Base-by-base conservation (phyloP, 2,329 filamentous ascomycete species). In the Fusarium sp. region DNA sequence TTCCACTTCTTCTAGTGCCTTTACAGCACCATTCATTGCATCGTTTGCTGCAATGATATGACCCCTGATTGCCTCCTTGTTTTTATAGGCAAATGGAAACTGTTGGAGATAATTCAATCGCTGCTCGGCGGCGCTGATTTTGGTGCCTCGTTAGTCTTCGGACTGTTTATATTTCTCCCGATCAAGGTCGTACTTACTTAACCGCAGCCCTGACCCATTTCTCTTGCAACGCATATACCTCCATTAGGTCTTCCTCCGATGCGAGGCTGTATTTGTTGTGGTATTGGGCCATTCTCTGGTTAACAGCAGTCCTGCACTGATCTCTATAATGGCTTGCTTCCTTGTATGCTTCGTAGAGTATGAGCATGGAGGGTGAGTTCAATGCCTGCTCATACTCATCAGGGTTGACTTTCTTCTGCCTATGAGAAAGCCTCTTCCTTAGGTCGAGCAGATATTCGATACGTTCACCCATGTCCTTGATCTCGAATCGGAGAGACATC, bases 201-300 rank as follows among this genome's bases (percentile, higher is more conserved):
- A 28, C 12, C 5, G 43, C 11, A 18, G 43, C 43, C 23, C 18
- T 18, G 6, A 44, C 11, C 43, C 43, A 44, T 44, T 25, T 25
- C 23, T 44, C 43, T 19, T 44, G 43, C 16, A 28, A 44, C 6
- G 9, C 16, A 28, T 28, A 44, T 44, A 44, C 18, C 16, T 44
- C 43, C 43, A 44, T 18, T 5, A 19, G 43, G 9, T 7, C 43
- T 28, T 44, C 43, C 7, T 18, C 16, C 2, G 43, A 5, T 3
- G 43, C 43, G 8, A 6, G 16, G 3, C 1, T 7, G 11, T 7
- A 25, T 0, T 15, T 25, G 15, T 28, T 18, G 23, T 18, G 6
- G 18, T 25, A 19, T 7, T 44, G 23, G 10, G 16, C 23, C n/a
- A 25, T 19, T 25, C 18, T 44, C 6, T 44, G 43, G 12, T 6